Conservation (phyloP, 345 rosid species). For the Lagerstroemia speciosa region DNA sequence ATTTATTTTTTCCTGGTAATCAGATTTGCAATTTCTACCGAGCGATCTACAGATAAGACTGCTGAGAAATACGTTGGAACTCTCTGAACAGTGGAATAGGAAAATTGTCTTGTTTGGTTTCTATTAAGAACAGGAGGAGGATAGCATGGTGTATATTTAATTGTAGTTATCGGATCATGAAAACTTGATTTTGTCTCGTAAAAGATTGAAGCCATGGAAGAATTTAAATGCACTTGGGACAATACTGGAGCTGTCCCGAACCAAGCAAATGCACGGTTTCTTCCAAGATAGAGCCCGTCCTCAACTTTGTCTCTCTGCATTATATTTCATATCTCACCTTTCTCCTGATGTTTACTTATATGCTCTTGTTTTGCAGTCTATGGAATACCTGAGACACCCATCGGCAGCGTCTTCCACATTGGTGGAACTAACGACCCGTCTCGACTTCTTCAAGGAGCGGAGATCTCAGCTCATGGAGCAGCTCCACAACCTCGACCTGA, state of each 20-base stretch:
- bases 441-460: slow-evolving; percentile 96
- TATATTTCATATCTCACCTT: not conserved
- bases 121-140: too few species aligned
- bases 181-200: not conserved
- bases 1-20: too few species aligned
- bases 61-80: too few species aligned
- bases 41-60: too few species aligned
- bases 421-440: slow-evolving; percentile 86
- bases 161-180: too few species aligned
- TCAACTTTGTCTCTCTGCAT: too few species aligned
- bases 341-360: not conserved
- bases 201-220: not conserved
- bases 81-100: too few species aligned
- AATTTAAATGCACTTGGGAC: not conserved
- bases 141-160: too few species aligned
- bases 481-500: slow-evolving; percentile 87
- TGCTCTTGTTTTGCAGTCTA: slow-evolving; percentile 32
- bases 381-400: slow-evolving; percentile 72
- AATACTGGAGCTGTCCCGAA: not conserved
- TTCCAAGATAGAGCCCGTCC: too few species aligned
- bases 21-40: too few species aligned
- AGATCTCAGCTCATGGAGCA: slow-evolving; percentile 98
- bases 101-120: too few species aligned
- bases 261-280: too few species aligned
- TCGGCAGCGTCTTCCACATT: slow-evolving; percentile 76